These are phyloP conservation scores for Dillenia turbinata DNA, from an alignment of 164 flowering plant species.

Conservation along the genomic window DNA sequence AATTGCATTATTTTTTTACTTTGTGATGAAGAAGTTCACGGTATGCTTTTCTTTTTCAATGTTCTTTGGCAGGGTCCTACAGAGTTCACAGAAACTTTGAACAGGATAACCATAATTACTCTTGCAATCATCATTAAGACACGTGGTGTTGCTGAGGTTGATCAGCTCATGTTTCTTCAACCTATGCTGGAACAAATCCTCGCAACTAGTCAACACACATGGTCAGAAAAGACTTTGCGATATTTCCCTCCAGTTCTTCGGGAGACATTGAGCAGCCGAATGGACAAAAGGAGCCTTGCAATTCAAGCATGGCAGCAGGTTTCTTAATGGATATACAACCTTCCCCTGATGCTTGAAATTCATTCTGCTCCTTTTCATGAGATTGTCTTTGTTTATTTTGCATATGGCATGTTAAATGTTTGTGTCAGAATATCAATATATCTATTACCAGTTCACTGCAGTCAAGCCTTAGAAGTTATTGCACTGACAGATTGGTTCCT, in stretches of 20 bases:
- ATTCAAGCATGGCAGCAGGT: conserved; percentile 99
- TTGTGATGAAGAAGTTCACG: background rate
- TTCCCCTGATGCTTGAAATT: background rate
- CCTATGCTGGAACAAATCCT: conserved; percentile 83
- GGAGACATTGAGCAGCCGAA: conserved; percentile 60
- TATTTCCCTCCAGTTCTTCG: conserved; percentile 82
- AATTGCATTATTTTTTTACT: conserved; percentile 4
- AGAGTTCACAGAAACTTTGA: conserved; percentile 93
- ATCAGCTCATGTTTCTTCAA: conserved; percentile 71
- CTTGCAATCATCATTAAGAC: conserved; percentile 95
- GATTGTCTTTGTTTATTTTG: too few relatives aligned
- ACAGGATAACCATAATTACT: conserved; percentile 69
- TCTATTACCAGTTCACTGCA: too few relatives aligned
- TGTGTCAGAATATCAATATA: too few relatives aligned
- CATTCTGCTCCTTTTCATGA: background rate
- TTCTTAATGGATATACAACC: background rate
- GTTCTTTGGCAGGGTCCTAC: conserved; percentile 70
- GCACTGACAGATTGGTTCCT: too few relatives aligned
- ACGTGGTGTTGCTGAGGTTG: conserved; percentile 93
- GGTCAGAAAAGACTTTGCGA: conserved; percentile 93
- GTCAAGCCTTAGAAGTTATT: too few relatives aligned
- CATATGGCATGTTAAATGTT: too few relatives aligned
- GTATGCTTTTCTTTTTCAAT: background rate
- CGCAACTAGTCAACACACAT: conserved; percentile 82
- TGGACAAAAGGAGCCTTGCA: conserved; percentile 71